Base-by-base conservation (phyloP, 208 protist species). In the Acanthamoeba sp. region DNA sequence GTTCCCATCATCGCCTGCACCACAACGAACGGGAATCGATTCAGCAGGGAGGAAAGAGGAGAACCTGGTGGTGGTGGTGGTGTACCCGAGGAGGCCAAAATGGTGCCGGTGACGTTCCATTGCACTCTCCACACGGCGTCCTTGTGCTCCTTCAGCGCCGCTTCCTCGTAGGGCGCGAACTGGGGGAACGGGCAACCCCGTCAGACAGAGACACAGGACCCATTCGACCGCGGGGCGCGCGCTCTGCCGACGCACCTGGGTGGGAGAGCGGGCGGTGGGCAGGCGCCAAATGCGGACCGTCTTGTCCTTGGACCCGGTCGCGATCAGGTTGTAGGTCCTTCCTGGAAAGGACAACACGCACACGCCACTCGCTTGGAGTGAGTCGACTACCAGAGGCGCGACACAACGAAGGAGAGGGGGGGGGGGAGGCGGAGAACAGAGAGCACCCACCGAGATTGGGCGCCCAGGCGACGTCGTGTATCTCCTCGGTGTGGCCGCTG, bases 61-160 rank as follows among this genome's bases (percentile, higher is more conserved):
- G 12, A 50, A 12, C 3, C 7, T 50, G 12, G 45, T 3, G 45
- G 45, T 14, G 45, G n/a, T n/a, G n/a, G n/a, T n/a, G n/a, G n/a
- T n/a, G 45, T 36, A 32, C 93, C 97, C 9, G 95, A 95, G 1
- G 94, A 95, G 0, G 98, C 97, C 52, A 98, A 95, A 42, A 98
- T 95, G 9, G 97, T 98, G 27, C 98, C 97, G 2, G 95, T 97
- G 4, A 97, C 93, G 91, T 98, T 98, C 97, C 97, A 98, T 66
- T 98, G 94, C 10, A 98, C 95, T 36, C 96, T 73, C 97, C 97
- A 98, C 16, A 98, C 97, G 71, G 97, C 94, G 32, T 95, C 50
- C 14, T 96, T 73, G 62, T 97, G 95, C 29, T 97, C 87, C 20
- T 94, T 62, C 5, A 96, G 84, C 18, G 76, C 91, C 20, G 94